A percentile compares a stretch with the other conserved stretches of the same genome.
These are phyloP conservation scores for Paraconiothyrium sp. DNA, from an alignment of 2,329 filamentous ascomycete species.

Conservation along the genomic window DNA sequence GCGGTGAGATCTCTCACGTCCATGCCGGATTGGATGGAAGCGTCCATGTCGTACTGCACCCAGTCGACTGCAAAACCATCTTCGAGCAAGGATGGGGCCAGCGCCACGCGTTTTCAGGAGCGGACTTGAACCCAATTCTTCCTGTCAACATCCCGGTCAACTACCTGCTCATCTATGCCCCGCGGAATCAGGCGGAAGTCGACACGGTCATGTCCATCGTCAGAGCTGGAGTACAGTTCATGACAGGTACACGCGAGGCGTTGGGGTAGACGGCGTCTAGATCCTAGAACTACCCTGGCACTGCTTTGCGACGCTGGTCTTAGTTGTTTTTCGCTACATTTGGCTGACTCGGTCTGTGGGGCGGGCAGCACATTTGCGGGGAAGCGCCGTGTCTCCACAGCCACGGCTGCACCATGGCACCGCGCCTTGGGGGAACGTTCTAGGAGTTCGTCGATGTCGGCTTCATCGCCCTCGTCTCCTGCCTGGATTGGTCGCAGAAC, in stretches of 20 bases:
- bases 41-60: constrained; percentile 30
- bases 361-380: constrained; percentile 7
- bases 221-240: constrained; percentile 28
- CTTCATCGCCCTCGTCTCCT: neutral
- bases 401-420: neutral
- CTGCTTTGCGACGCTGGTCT: neutral
- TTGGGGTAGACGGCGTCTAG: constrained; percentile 24
- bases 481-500: neutral
- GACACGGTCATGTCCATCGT: constrained; percentile 26
- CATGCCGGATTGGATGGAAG: constrained; percentile 31
- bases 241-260: constrained; percentile 23
- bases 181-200: constrained; percentile 33
- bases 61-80: constrained; percentile 26
- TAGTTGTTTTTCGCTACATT: constrained; percentile 9
- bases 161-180: constrained; percentile 34
- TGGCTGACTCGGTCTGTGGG: constrained; percentile 11
- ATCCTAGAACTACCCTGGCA: neutral
- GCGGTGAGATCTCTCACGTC: constrained; percentile 30
- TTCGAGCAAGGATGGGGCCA: constrained; percentile 31
- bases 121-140: constrained; percentile 16
- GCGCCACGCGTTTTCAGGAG: constrained; percentile 25
- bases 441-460: neutral
- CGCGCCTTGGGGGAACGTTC: neutral
- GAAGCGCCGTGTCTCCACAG: constrained; percentile 9
- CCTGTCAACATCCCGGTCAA: constrained; percentile 26